Evolutionary conservation across 345 rosid species (phyloP), one percentile per base, ranked within the genome.

Genomic region (Eucalyptus pauciflora): DNA sequence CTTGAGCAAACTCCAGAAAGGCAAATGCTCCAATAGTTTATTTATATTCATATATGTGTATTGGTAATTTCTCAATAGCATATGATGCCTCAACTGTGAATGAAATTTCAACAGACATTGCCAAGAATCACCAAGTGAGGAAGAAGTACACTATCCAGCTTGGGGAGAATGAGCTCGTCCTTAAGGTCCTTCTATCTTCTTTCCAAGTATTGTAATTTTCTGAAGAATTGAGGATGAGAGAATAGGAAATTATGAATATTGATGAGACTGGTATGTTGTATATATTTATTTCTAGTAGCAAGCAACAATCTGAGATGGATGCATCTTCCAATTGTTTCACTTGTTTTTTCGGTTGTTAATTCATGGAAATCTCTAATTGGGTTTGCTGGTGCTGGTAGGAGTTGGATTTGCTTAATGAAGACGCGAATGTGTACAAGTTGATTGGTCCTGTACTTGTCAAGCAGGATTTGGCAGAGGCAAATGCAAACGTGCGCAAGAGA

Each of bases 371-470:
- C 58, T 79, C 83, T 76, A 13, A 54, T 86, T 46, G 29, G n/a
- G 22, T 45, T 50, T 71, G 18, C 25, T 87, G 83, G 79, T 41
- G 45, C 45, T 90, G 87, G 51, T 87, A 96, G 99, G 99, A 96
- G 94, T 92, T 98, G 94, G 96, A 95, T 93, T 92, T 96, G 91
- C 94, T 97, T 89, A 95, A 92, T 60, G 98, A 97, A 89, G 99
- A 86, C n/a, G 98, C 99, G 25, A 96, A 97, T 88, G 99, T 98
- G 50, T 97, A 94, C 94, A 98, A 98, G 87, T 90, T 98, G 97
- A 97, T 97, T 52, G 99, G 99, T 64, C 99, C 99, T 3, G 99
- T 98, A 88, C 96, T 98, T 31, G 99, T 97, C 94, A 97, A 97
- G 94, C 99, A 98, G 91, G 97, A 96, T 92, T 90, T 97, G 91